phyloP scores from a whole-genome alignment of 345 rosid species.

The Carallia brachiata region DNA sequence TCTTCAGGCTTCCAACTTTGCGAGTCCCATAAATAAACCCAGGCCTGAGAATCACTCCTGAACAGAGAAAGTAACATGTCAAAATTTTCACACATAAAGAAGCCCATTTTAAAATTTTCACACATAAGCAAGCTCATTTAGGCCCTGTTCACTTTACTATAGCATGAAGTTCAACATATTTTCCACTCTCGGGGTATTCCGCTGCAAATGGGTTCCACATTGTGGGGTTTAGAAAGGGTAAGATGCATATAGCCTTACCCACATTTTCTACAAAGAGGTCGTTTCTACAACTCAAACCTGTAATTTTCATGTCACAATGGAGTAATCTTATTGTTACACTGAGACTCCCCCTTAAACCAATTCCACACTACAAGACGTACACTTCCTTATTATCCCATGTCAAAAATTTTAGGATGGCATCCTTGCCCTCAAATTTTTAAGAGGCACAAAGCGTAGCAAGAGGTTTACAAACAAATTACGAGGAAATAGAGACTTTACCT shows the following conservation, averaged over 20 bases:
- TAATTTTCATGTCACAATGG: too few relatives aligned
- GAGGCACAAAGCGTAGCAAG: not conserved
- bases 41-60: constrained; percentile 91
- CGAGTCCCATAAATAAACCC: constrained; percentile 97
- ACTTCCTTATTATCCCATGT: too few relatives aligned
- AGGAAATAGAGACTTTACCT: constrained; percentile 44
- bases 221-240: too few relatives aligned
- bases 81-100: not conserved
- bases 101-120: not conserved
- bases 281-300: too few relatives aligned
- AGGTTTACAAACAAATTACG: not conserved
- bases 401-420: not conserved
- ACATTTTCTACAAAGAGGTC: too few relatives aligned
- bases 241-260: too few relatives aligned
- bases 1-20: constrained; percentile 64
- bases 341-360: too few relatives aligned
- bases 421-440: not conserved
- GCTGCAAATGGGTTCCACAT: not conserved
- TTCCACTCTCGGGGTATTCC: too few relatives aligned
- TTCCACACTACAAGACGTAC: too few relatives aligned
- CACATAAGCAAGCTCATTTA: not conserved
- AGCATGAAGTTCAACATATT: too few relatives aligned
- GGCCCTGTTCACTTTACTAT: too few relatives aligned
- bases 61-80: constrained; percentile 2
- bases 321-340: too few relatives aligned